Conservation (phyloP, 23 red algal genomes). For the Agarophyton chilense region DNA sequence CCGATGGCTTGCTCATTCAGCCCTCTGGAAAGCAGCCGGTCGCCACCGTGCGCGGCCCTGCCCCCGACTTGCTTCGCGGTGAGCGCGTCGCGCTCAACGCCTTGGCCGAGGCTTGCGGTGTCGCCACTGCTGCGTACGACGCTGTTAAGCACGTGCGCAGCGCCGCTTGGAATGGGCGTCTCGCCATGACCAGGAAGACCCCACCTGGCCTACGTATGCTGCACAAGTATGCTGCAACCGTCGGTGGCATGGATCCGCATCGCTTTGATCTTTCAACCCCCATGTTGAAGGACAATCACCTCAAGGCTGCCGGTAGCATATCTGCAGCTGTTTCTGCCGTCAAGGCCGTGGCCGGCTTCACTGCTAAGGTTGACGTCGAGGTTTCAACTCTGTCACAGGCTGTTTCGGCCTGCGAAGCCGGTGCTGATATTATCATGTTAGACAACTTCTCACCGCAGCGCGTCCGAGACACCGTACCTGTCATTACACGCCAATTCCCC, state of each 20-base stretch:
- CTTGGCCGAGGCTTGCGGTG: constrained; percentile 74
- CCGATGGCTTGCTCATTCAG: background rate
- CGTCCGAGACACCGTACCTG: constrained; percentile 40
- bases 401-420: constrained; percentile 59
- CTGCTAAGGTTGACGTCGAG: constrained; percentile 92
- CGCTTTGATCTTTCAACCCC: constrained; percentile 87
- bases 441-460: constrained; percentile 74
- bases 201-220: constrained; percentile 93
- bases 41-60: constrained; percentile 74
- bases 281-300: constrained; percentile 99
- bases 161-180: constrained; percentile 65
- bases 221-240: constrained; percentile 92
- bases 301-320: constrained; percentile 68
- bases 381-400: constrained; percentile 57
- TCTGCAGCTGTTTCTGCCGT: constrained; percentile 56
- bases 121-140: constrained; percentile 68
- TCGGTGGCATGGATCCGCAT: constrained; percentile 91
- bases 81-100: constrained; percentile 90
- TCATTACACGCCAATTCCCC: constrained; percentile 50
- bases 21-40: constrained; percentile 39
- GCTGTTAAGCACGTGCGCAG: constrained; percentile 22
- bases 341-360: constrained; percentile 75
- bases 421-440: constrained; percentile 96
- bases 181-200: constrained; percentile 95
- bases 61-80: constrained; percentile 66